phyloP scores from a whole-genome alignment of 2,329 filamentous ascomycete genomes.

The Rhexocercosporidium sp. region DNA sequence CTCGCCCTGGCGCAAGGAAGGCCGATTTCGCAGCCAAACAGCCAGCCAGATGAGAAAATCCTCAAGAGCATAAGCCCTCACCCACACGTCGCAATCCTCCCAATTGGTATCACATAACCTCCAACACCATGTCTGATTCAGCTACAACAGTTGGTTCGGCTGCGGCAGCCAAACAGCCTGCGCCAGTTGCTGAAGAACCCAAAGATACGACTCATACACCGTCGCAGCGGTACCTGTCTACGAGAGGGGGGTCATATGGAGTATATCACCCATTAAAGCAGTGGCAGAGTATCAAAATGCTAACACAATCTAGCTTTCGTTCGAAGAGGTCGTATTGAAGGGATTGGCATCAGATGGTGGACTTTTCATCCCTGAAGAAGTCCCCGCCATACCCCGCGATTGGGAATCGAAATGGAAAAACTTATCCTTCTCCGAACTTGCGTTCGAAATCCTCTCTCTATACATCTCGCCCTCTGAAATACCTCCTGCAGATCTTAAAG shows the following conservation, averaged over 20 bases:
- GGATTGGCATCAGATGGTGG: slow-evolving; percentile 18
- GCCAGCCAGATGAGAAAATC: background rate
- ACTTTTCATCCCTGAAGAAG: slow-evolving; percentile 43
- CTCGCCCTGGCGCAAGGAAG: slow-evolving; percentile 3
- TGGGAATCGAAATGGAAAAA: slow-evolving; percentile 77
- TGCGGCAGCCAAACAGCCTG: slow-evolving; percentile 31
- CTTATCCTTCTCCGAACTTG: slow-evolving; percentile 80
- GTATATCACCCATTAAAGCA: slow-evolving; percentile 47
- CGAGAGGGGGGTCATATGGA: slow-evolving; percentile 65
- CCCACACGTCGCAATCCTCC: background rate
- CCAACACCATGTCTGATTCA: slow-evolving; percentile 27
- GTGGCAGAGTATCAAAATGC: slow-evolving; percentile 21
- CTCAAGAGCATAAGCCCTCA: background rate
- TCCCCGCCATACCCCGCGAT: slow-evolving; percentile 67
- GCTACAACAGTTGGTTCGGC: slow-evolving; percentile 31
- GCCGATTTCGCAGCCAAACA: slow-evolving; percentile 3
- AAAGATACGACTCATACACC: slow-evolving; percentile 46
- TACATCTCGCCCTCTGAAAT: slow-evolving; percentile 89
- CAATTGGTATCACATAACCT: background rate
- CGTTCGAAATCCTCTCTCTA: slow-evolving; percentile 82
- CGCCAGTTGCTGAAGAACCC: slow-evolving; percentile 25
- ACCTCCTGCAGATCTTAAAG: slow-evolving; percentile 76
- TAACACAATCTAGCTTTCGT: slow-evolving; percentile 69
- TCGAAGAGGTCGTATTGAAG: slow-evolving; percentile 70
- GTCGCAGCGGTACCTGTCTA: slow-evolving; percentile 67